A percentile compares a stretch with the other conserved stretches of the same genome.
Evolutionary conservation across 768 basidiomycete species (phyloP).

Genomic region (Mycena crocata): DNA sequence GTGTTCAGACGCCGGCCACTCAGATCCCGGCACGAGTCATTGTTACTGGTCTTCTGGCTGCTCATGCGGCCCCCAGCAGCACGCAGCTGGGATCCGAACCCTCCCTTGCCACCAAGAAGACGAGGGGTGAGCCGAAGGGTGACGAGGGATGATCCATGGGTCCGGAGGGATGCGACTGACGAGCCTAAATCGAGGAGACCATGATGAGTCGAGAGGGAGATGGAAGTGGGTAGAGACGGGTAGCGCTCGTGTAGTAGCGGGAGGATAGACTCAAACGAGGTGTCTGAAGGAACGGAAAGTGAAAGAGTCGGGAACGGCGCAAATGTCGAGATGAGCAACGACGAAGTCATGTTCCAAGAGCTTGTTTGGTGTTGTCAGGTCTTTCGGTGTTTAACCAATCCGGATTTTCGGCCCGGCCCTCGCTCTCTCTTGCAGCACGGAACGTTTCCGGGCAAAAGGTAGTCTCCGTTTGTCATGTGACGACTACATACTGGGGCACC

Average conservation of each 20-base stretch:
- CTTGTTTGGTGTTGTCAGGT: neutral
- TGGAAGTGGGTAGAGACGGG: conserved; percentile 56
- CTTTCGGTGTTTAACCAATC: too few relatives aligned
- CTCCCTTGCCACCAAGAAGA: conserved; percentile 93
- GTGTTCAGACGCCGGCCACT: conserved; percentile 91
- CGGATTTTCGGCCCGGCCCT: too few relatives aligned
- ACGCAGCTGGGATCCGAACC: conserved; percentile 95
- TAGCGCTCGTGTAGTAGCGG: conserved; percentile 59
- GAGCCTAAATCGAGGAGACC: conserved; percentile 51
- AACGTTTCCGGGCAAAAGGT: too few relatives aligned
- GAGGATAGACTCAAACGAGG: conserved; percentile 54
- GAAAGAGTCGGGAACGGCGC: conserved; percentile 69
- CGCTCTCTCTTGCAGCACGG: too few relatives aligned
- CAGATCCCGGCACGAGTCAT: conserved; percentile 94
- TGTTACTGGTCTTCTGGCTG: conserved; percentile 94
- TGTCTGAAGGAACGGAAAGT: conserved; percentile 56
- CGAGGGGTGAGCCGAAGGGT: conserved; percentile 79
- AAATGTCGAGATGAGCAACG: conserved; percentile 68
- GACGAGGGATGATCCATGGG: conserved; percentile 55
- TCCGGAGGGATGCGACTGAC: conserved; percentile 39
- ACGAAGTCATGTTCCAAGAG: conserved; percentile 21
- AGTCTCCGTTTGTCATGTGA: too few relatives aligned
- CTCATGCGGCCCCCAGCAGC: conserved; percentile 99
- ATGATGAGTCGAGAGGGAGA: conserved; percentile 55
- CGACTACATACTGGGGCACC: too few relatives aligned